These are phyloP conservation scores for Mentha longifolia DNA, from an alignment of 257 asterid species.

Conservation along the genomic window DNA sequence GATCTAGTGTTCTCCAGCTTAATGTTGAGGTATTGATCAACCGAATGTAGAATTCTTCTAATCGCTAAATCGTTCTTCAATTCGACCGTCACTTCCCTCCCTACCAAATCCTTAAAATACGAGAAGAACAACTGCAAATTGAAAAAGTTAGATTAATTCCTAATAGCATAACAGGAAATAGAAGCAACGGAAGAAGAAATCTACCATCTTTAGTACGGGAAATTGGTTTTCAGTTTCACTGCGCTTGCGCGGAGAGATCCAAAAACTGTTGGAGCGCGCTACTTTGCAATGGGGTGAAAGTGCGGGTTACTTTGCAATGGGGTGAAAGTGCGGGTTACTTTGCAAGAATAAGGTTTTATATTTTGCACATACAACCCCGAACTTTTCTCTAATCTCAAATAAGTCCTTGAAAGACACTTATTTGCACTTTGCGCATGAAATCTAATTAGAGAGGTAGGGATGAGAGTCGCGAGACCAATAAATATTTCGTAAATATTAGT, in stretches of 20 bases:
- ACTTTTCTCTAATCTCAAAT: neutral
- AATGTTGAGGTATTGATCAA: conserved; percentile 94
- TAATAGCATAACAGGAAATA: neutral
- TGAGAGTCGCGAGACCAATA: too few relatives aligned
- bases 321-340: conserved; percentile 24
- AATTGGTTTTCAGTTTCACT: conserved; percentile 16
- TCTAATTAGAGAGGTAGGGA: too few relatives aligned
- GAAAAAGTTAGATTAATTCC: conserved; percentile 25
- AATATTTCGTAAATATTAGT: too few relatives aligned
- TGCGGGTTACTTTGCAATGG: conserved; percentile 23
- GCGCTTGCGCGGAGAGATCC: conserved; percentile 25
- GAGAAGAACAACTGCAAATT: conserved; percentile 91
- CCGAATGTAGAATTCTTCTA: conserved; percentile 91
- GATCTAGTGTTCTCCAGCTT: conserved; percentile 94
- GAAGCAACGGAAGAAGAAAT: conserved; percentile 6
- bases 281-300: too few relatives aligned
- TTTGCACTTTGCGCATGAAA: neutral
- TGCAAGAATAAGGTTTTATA: neutral
- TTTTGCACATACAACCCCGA: conserved; percentile 33
- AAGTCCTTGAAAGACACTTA: neutral
- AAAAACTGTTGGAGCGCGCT: conserved; percentile 24
- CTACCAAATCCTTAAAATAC: conserved; percentile 96
- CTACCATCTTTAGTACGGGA: conserved; percentile 35
- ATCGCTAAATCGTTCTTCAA: conserved; percentile 95
- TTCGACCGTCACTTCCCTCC: conserved; percentile 96